Evolutionary conservation across 495 filamentous ascomycete genomes (phyloP), one percentile per base, ranked within the genome.

Genomic region (Hyaloscypha finlandica): DNA sequence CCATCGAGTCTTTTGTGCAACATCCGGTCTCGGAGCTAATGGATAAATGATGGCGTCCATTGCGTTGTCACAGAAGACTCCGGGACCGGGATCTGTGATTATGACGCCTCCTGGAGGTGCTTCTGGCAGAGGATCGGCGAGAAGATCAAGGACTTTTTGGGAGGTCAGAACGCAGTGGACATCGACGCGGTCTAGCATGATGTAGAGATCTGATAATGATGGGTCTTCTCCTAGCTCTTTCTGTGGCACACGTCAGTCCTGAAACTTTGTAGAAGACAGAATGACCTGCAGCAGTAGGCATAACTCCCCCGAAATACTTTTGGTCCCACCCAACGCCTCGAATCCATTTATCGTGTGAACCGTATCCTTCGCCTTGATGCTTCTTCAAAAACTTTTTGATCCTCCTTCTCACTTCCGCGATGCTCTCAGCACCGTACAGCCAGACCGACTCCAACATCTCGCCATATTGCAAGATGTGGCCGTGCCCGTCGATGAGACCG

Each of bases 41-140:
- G 76, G 73, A 55, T 77, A 75, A 20, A 88, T 80, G 29, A 88
- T 75, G 5, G 39, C 52, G 60, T 88, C 86, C 81, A 89, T 88
- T 2, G 86, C 86, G 72, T 89, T 89, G 71, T 90, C 87, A 70
- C 88, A 90, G 71, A 89, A 89, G 11, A 90, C 87, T n/a, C 88
- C 87, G 70, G 77, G 78, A 1, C 86, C 85, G 0, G 87, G 86
- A 4, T 78, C 71, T 19, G 78, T 77, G 11, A 86, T 73, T 20
- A 89, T 79, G 54, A 88, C 83, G 0, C 88, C 88, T 1, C 88
- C 87, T 1, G 86, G 83, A 14, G 86, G 71, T 55, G 82, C 74
- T 55, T 67, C 60, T 12, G 84, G 84, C 3, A 86, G 65, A 4
- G 83, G 80, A 6, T 72, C 67, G 1, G 85, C 81, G 2, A 89